Conservation (phyloP, 2,329 filamentous ascomycete species). For the Verticillium dahliae region DNA sequence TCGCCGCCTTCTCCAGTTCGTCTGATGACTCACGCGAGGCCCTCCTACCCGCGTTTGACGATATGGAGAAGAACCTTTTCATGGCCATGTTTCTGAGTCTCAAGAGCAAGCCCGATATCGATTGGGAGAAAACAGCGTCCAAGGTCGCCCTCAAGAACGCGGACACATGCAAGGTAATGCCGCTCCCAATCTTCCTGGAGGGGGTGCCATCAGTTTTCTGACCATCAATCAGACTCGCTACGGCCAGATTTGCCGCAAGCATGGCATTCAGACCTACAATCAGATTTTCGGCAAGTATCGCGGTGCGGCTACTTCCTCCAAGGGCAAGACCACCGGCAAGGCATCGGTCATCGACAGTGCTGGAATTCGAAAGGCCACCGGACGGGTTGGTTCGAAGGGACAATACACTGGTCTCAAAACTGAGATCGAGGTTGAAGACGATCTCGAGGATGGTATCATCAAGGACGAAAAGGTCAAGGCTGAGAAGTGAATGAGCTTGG, state of each 20-base stretch:
- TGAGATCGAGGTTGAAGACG: slow-evolving; percentile 13
- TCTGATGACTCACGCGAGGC: slow-evolving; percentile 7
- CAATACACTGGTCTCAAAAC: slow-evolving; percentile 12
- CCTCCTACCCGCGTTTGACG: slow-evolving; percentile 24
- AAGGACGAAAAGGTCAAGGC: slow-evolving; percentile 6
- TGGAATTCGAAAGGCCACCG: slow-evolving; percentile 10
- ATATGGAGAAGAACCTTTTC: slow-evolving; percentile 34
- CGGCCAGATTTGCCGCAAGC: slow-evolving; percentile 42
- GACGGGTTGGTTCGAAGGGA: slow-evolving; percentile 11
- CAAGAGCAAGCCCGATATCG: slow-evolving; percentile 34
- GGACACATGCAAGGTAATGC: slow-evolving; percentile 33
- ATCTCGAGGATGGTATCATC: background rate
- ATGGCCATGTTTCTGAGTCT: slow-evolving; percentile 36
- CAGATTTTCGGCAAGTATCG: slow-evolving; percentile 2
- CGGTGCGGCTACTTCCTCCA: slow-evolving; percentile 1
- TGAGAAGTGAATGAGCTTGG: slow-evolving; percentile 4
- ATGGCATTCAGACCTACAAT: slow-evolving; percentile 26
- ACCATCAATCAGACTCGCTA: slow-evolving; percentile 31
- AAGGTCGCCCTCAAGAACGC: slow-evolving; percentile 38
- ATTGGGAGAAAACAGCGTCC: slow-evolving; percentile 39
- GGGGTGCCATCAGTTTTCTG: background rate
- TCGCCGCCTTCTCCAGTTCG: slow-evolving; percentile 11
- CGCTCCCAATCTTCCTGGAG: background rate
- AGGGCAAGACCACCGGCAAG: background rate
- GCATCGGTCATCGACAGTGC: background rate